Percentiles rank a stretch among this genome's conserved stretches.
phyloP scores from a whole-genome alignment of 257 asterid genomes.

The Plantago elongata region DNA sequence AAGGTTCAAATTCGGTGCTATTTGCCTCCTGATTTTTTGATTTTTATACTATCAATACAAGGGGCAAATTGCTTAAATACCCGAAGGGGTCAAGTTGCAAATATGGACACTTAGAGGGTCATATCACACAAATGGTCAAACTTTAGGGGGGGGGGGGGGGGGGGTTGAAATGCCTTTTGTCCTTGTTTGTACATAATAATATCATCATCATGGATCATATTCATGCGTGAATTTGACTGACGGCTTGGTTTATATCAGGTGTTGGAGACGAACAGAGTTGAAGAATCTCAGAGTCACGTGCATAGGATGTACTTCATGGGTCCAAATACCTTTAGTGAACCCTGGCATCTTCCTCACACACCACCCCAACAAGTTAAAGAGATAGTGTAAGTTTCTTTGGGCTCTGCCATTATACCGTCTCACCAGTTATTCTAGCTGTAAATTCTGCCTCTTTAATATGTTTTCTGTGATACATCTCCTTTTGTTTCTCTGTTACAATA shows the following conservation, averaged over 20 bases:
- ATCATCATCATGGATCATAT: slow-evolving; percentile 8
- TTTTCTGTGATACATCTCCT: not conserved
- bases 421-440: slow-evolving; percentile 12
- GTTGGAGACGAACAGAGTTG: slow-evolving; percentile 94
- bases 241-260: slow-evolving; percentile 51
- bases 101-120: too few relatives aligned
- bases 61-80: too few relatives aligned
- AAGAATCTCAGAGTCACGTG: slow-evolving; percentile 95
- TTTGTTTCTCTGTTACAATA: slow-evolving; percentile 2
- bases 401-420: slow-evolving; percentile 5
- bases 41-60: too few relatives aligned
- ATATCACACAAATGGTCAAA: too few relatives aligned
- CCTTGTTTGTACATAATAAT: not conserved
- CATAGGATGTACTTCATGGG: slow-evolving; percentile 96
- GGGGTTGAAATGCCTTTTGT: not conserved
- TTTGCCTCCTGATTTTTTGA: too few relatives aligned
- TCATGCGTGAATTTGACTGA: slow-evolving; percentile 20
- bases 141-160: not conserved
- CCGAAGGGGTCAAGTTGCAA: too few relatives aligned
- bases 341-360: slow-evolving; percentile 98
- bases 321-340: slow-evolving; percentile 87
- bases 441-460: slow-evolving; percentile 2
- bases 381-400: slow-evolving; percentile 69
- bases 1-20: too few relatives aligned
- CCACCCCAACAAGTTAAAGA: slow-evolving; percentile 93